A percentile compares a stretch with the other conserved stretches of the same genome.
Conservation (phyloP, 2,329 filamentous ascomycete species). For the Fusarium sp. region DNA sequence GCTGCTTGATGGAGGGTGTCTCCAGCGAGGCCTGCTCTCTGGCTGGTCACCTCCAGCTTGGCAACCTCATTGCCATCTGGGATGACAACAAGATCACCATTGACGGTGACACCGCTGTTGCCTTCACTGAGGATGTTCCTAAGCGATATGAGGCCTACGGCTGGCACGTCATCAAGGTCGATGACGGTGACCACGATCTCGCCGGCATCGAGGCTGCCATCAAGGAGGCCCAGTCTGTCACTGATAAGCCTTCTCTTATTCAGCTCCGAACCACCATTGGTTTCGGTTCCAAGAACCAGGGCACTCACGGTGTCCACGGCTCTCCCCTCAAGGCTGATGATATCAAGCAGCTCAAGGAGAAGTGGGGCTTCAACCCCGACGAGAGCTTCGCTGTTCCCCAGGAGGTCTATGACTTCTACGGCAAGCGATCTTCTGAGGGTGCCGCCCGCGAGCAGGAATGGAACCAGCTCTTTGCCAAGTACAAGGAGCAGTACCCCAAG, state of each 20-base stretch:
- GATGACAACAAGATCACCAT: conserved; percentile 98
- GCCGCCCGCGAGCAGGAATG: conserved; percentile 93
- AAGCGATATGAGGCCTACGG: conserved; percentile 98
- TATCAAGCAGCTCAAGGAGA: conserved; percentile 90
- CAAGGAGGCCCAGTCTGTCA: conserved; percentile 85
- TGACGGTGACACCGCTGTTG: conserved; percentile 94
- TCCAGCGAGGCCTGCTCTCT: conserved; percentile 91
- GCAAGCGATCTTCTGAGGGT: conserved; percentile 86
- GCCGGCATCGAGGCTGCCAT: conserved; percentile 90
- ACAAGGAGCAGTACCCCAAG: conserved; percentile 79
- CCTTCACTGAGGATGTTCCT: conserved; percentile 96
- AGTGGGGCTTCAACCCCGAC: conserved; percentile 96
- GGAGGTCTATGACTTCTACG: conserved; percentile 91
- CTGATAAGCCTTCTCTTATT: conserved; percentile 96
- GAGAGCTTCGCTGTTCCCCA: conserved; percentile 94
- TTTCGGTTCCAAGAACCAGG: conserved; percentile 92
- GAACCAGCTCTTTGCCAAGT: conserved; percentile 93
- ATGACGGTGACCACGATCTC: conserved; percentile 90
- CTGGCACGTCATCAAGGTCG: conserved; percentile 90
- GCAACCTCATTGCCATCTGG: conserved; percentile 96
- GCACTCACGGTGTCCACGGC: conserved; percentile 95
- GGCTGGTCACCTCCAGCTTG: conserved; percentile 96
- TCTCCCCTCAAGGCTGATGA: conserved; percentile 96
- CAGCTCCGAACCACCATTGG: conserved; percentile 98
- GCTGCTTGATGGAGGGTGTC: conserved; percentile 98